Evolutionary conservation across 2,329 filamentous ascomycete species (phyloP), one percentile per base, ranked within the genome.

Genomic region (Fusarium tupiense): DNA sequence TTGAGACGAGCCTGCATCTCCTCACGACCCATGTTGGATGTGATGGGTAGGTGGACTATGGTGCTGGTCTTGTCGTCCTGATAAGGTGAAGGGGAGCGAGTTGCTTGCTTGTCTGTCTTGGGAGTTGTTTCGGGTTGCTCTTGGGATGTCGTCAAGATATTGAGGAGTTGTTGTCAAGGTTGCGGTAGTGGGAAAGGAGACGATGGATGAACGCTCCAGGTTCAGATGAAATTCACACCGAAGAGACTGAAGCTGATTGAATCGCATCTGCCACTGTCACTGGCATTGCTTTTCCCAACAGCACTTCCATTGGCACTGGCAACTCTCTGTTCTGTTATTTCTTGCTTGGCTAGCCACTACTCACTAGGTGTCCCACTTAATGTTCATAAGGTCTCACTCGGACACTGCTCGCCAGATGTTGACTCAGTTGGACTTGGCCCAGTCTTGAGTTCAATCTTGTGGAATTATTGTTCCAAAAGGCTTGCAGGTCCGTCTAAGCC

Each of bases 271-370:
- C n/a, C n/a, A 37, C n/a, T 26, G 19, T 16, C 33, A 37, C 33
- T 37, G n/a, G 50, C 14, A 17, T 20, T 20, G 0, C 0, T 16
- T 12, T 26, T 2, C 1, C 13, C 1, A 37, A 8, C 9, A 22
- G 0, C 19, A 16, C 6, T 14, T 16, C 31, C 14, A 19, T 19
- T 56, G 24, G 35, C 35, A 41, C 35, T 31, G 24, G 24, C 16
- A n/a, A 6, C 11, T n/a, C 16, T 29, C 20, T 31, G 20, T 41
- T 40, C 24, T n/a, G 16, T 9, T 19, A 8, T 22, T 41, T 41
- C 24, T 29, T 31, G 14, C 52, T 29, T 19, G 16, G 20, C 20
- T 41, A 5, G 20, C 3, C 8, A 17, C 10, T 8, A 29, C 6
- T 54, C 35, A 22, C 35, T 10, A 4, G 24, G 7, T 8, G 8